Base-by-base conservation (phyloP, 2,329 filamentous ascomycete species). In the Clonostachys rosea region DNA sequence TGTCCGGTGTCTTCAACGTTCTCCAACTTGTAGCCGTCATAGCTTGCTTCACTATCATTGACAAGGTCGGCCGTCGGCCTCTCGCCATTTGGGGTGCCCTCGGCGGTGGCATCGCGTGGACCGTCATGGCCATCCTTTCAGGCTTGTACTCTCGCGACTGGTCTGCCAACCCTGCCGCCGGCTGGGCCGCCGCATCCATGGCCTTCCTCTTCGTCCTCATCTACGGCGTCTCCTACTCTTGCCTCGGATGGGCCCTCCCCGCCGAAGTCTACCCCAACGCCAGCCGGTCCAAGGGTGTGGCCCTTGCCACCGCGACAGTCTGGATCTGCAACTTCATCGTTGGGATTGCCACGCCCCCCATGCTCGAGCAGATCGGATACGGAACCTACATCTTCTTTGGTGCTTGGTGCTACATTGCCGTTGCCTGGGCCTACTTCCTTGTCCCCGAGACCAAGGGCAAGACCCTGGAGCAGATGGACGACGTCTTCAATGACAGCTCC, bases 371-470 rank as follows among this genome's bases (percentile, higher is more conserved):
- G 39, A 77, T 73, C 1, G 65, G 64, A 3, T 73, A 62, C 50
- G 69, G 70, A 2, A 69, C 69, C 0, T 80, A 79, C 48, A 62
- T 77, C 9, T 80, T 81, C 62, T 81, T 79, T 44, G 75, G 73
- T 0, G 57, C 69, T 7, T 78, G 78, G 52, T 79, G 75, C 49
- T 53, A 71, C 1, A 56, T 77, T 2, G 68, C 71, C 1, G 62
- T 69, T 4, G 47, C 73, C 3, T 81, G 75, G 71, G 72, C 74
- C 0, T 76, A 60, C 50, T 68, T 74, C 47, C 75, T 76, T 50
- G 71, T 79, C 0, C 78, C 76, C 1, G 79, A 83, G 56, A 82
- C 78, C 3, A 76, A 70, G 39, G 73, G 73, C 1, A 63, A 66
- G 16, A 73, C 69, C 4, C 67, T 80, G 5, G 75, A 79, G 55